These are phyloP conservation scores for Cicer arietinum DNA, from an alignment of 306 rosid genomes.

Conservation along the genomic window DNA sequence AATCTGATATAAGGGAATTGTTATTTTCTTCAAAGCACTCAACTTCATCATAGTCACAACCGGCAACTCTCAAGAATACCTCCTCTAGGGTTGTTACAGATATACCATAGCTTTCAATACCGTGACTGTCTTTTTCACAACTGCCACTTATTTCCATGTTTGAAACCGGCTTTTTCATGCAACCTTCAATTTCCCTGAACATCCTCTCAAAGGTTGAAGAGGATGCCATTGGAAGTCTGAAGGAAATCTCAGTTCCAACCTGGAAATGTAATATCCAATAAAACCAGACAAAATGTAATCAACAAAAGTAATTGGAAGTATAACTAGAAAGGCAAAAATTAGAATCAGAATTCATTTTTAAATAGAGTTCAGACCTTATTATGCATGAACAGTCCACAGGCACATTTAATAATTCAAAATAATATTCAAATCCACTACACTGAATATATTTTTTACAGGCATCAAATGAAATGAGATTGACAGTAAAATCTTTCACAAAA, in stretches of 20 bases:
- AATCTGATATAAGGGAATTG: slow-evolving; percentile 45
- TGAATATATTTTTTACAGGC: background rate
- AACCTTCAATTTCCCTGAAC: slow-evolving; percentile 97
- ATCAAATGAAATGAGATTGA: slow-evolving; percentile 30
- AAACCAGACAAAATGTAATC: slow-evolving; percentile 38
- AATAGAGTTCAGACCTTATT: slow-evolving; percentile 19
- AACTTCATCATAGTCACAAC: slow-evolving; percentile 71
- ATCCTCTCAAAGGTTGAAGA: slow-evolving; percentile 80
- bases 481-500: slow-evolving; percentile 34
- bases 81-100: slow-evolving; percentile 98
- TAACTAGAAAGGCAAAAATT: background rate
- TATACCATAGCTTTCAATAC: slow-evolving; percentile 95
- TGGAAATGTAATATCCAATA: slow-evolving; percentile 50
- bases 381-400: slow-evolving; percentile 12
- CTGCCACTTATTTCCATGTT: slow-evolving; percentile 47
- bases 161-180: slow-evolving; percentile 60
- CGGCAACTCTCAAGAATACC: slow-evolving; percentile 95
- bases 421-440: slow-evolving; percentile 35
- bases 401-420: slow-evolving; percentile 22
- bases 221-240: slow-evolving; percentile 94
- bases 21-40: slow-evolving; percentile 59
- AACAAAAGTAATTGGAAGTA: slow-evolving; percentile 27
- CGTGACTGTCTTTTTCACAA: slow-evolving; percentile 60
- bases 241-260: slow-evolving; percentile 99
- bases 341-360: background rate